Percentiles rank a stretch among this genome's conserved stretches.
Conservation (phyloP, 2,329 filamentous ascomycete species). For the Ramularia endophylla region DNA sequence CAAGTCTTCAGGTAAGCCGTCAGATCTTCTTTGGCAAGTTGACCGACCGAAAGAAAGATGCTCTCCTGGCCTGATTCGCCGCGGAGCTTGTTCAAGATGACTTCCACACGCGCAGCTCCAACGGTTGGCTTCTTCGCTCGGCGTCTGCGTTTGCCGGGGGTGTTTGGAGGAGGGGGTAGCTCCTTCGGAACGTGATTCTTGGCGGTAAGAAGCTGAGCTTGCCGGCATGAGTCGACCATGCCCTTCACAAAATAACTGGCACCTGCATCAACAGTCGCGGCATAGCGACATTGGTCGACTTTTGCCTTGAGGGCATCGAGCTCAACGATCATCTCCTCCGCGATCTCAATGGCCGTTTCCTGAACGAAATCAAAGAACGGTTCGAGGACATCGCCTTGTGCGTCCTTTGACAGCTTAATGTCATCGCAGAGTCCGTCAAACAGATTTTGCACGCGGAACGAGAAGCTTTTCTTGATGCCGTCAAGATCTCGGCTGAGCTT, state of each 20-base stretch:
- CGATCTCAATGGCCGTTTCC: not conserved
- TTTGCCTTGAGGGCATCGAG: not conserved
- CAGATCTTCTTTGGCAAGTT: not conserved
- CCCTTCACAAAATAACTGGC: not conserved
- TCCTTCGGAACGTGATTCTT: not conserved
- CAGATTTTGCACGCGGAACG: not conserved
- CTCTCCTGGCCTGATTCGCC: not conserved
- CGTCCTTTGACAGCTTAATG: not conserved
- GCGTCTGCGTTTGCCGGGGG: not conserved
- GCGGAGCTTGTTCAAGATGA: slow-evolving; percentile 2
- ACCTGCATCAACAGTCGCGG: not conserved
- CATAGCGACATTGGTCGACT: not conserved
- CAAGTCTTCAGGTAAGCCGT: not conserved
- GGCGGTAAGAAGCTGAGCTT: not conserved
- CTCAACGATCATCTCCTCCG: not conserved
- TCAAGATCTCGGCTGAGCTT: not conserved
- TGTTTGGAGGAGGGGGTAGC: not conserved
- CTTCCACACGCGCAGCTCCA: not conserved
- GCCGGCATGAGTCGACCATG: not conserved
- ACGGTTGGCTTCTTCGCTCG: not conserved
- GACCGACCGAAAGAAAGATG: not conserved
- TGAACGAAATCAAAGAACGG: not conserved
- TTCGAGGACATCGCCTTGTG: slow-evolving; percentile 1
- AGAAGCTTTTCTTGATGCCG: not conserved
- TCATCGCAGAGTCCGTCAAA: not conserved